phyloP scores from a whole-genome alignment of 2,329 filamentous ascomycete species.

The Sphaerulina musiva region DNA sequence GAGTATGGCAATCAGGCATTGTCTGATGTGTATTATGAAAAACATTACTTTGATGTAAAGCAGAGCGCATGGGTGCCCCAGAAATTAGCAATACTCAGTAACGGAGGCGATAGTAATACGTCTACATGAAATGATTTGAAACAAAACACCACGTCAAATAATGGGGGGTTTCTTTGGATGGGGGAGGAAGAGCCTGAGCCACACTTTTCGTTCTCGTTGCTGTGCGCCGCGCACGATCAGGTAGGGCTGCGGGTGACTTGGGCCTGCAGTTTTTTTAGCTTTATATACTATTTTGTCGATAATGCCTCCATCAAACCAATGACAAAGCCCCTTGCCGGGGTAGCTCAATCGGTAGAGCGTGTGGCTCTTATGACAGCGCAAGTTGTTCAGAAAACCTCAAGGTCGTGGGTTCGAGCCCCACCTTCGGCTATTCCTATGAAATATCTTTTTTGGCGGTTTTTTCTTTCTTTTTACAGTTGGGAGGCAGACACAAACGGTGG shows the following conservation, averaged over 20 bases:
- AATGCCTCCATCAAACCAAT: background rate
- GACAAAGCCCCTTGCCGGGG: conserved; percentile 34
- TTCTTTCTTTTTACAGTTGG: too few relatives aligned
- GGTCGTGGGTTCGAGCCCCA: conserved; percentile 12
- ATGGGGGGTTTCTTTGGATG: too few relatives aligned
- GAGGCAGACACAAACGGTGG: too few relatives aligned
- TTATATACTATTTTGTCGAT: too few relatives aligned
- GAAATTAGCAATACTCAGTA: conserved; percentile 10
- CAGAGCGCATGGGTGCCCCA: conserved; percentile 30
- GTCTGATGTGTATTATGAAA: conserved; percentile 41
- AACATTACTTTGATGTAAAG: conserved; percentile 38
- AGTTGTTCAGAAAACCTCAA: conserved; percentile 17
- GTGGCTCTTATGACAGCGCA: conserved; percentile 21
- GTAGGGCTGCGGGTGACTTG: too few relatives aligned
- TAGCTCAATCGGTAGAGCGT: conserved; percentile 50
- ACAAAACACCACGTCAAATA: too few relatives aligned
- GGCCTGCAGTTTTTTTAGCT: too few relatives aligned
- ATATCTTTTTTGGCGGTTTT: too few relatives aligned
- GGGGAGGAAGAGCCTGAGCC: too few relatives aligned
- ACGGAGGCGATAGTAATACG: background rate
- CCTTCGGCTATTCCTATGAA: too few relatives aligned
- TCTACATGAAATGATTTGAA: background rate
- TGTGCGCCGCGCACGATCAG: too few relatives aligned
- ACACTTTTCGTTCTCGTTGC: too few relatives aligned
- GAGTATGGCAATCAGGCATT: conserved; percentile 50